Base-by-base conservation (phyloP, 148 eudicot genomes). In the Gaultheria prostrata region DNA sequence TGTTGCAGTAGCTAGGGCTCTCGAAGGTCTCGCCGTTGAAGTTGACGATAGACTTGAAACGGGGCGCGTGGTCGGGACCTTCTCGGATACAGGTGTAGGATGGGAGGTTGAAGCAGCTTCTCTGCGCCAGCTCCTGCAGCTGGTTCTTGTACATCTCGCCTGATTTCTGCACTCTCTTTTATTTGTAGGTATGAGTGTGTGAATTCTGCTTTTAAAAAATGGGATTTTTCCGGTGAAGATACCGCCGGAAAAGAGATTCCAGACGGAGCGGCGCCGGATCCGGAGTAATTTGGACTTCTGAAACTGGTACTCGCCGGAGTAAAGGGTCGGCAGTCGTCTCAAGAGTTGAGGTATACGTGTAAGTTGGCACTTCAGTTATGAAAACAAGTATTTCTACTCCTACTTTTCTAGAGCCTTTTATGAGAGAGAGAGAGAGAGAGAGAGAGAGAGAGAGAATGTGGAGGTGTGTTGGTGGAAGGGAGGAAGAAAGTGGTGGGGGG, bases 51-150 rank as follows among this genome's bases (percentile, higher is more conserved):
- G 86, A 69, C 71, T 84, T 84, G 61, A 84, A 84, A 3, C 86
- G 83, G 57, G 86, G 83, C n/a, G 86, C 86, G 86, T 84, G 86
- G 69, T 84, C 86, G 35, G 86, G 86, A 14, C 86, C 86, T 72
- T 84, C 83, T 7, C 86, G 71, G 12, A 69, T 74, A 51, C 86
- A 84, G 21, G 86, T 84, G 82, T 84, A 84, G 30, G 82, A 84
- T 1, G 86, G 86, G 10, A 84, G 86, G 72, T 79, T 84, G 79
- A 84, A 84, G 86, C 86, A 84, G 86, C 86, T 84, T 57, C 86
- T 73, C 57, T 84, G 86, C 59, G 86, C 86, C 57, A 84, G 79
- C 83, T 84, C 86, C 20, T 84, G 86, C 1, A 84, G 83, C 83
- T 84, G 86, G 86, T 84, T 84, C 83, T 84, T 84, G 72, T 84